Evolutionary conservation across 306 rosid genomes (phyloP), one percentile per base, ranked within the genome.

Genomic region (Phaseolus lunatus): DNA sequence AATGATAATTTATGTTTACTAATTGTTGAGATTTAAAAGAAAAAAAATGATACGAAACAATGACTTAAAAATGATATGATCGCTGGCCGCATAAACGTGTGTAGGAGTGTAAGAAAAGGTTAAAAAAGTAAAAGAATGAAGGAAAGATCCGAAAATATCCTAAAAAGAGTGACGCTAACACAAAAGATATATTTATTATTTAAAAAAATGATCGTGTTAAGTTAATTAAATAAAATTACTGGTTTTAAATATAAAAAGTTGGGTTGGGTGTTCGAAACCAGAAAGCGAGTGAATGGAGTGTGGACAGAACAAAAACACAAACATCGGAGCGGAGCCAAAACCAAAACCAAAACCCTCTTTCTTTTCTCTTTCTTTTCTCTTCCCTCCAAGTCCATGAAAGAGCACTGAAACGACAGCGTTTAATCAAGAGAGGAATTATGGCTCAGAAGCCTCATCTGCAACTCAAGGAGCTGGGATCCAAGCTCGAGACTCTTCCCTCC

Each of bases 381-480:
- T 9, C 57, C 57, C 52, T 39, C 44, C 3, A 39, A 61, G 64
- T 87, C 77, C 76, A 89, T 87, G 93, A 81, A 77, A 80, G 64
- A 58, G 41, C 83, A 12, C 7, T 83, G 82, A 84, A 68, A 83
- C 86, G 72, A 56, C 84, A 47, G 73, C 84, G 83, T 84, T 39
- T 78, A 12, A 41, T 75, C 69, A 48, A 23, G 64, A 70, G 37
- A 62, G 71, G 29, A 50, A 67, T 53, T 44, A 92, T 95, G 97
- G 81, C 93, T 35, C 85, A 83, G 69, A 86, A 89, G 81, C 87
- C 88, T 59, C 88, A 88, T 83, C 89, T 73, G 68, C 99, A 83
- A 83, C 98, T 96, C 64, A 89, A 78, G 90, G 99, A 96, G 80
- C 69, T 96, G 91, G 99, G 98, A 92, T 96, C 98, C 84, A 96